Conservation (phyloP, 371 early-diverging fungal species). For the Apophysomyces variabilis region DNA sequence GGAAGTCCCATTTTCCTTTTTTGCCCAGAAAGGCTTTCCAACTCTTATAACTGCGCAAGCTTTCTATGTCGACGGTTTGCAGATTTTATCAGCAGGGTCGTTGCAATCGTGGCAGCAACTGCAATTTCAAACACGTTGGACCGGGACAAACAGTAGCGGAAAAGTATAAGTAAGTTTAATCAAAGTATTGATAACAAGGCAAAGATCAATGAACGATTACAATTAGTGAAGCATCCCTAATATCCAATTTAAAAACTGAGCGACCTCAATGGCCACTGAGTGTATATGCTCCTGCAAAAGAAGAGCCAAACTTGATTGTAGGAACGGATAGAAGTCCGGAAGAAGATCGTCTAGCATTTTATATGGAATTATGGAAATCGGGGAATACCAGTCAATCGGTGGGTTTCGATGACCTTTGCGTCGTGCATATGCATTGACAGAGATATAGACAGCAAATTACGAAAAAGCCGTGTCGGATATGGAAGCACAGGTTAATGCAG, state of each 20-base stretch:
- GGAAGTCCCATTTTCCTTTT: too few relatives aligned
- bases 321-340: slow-evolving; percentile 62
- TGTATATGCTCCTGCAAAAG: slow-evolving; percentile 67
- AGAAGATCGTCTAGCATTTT: slow-evolving; percentile 61
- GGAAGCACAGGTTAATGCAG: slow-evolving; percentile 41
- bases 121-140: too few relatives aligned
- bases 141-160: too few relatives aligned
- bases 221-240: slow-evolving; percentile 46
- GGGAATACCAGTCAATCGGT: slow-evolving; percentile 49
- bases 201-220: too few relatives aligned
- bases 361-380: slow-evolving; percentile 38
- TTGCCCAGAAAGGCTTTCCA: too few relatives aligned
- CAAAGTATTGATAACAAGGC: too few relatives aligned
- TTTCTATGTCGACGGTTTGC: too few relatives aligned
- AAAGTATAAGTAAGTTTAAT: too few relatives aligned
- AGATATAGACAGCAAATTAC: slow-evolving; percentile 26
- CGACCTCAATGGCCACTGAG: slow-evolving; percentile 56
- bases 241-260: slow-evolving; percentile 46
- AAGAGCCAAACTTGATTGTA: slow-evolving; percentile 65
- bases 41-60: too few relatives aligned
- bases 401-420: slow-evolving; percentile 12
- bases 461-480: slow-evolving; percentile 33
- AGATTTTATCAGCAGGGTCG: too few relatives aligned
- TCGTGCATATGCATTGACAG: not conserved
- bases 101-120: too few relatives aligned